Conservation (phyloP, 768 basidiomycete species). For the Crassisporium funariophilum region DNA sequence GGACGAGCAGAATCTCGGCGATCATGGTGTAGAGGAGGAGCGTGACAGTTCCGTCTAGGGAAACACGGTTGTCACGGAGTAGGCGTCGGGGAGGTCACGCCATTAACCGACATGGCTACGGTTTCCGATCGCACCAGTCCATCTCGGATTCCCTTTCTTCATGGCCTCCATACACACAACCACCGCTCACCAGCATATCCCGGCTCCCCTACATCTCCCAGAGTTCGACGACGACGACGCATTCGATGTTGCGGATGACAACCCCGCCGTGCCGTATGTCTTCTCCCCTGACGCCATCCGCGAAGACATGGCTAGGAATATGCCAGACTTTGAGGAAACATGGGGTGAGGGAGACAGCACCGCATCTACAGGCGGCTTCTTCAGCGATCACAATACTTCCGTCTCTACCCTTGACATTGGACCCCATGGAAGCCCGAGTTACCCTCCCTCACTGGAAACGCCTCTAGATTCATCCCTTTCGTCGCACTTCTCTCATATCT, state of each 20-base stretch:
- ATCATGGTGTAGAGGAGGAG: conserved; percentile 61
- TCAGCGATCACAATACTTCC: conserved; percentile 41
- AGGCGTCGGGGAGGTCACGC: conserved; percentile 2
- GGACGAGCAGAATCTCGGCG: conserved; percentile 83
- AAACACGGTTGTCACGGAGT: conserved; percentile 17
- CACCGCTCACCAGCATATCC: conserved; percentile 9
- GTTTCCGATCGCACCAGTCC: conserved; percentile 1
- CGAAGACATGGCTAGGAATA: conserved; percentile 57
- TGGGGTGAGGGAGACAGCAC: conserved; percentile 33
- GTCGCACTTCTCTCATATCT: conserved; percentile 41
- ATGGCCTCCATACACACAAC: conserved; percentile 7
- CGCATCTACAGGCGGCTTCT: conserved; percentile 35
- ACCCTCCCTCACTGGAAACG: conserved; percentile 22
- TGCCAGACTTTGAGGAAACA: conserved; percentile 35
- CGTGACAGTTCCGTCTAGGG: conserved; percentile 6
- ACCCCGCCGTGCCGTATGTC: conserved; percentile 40
- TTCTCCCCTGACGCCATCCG: conserved; percentile 67
- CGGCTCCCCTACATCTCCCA: conserved; percentile 15
- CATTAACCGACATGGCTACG: conserved; percentile 3
- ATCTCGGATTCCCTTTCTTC: conserved; percentile 6
- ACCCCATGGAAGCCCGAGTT: conserved; percentile 28
- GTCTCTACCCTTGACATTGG: conserved; percentile 64
- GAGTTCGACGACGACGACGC: conserved; percentile 55
- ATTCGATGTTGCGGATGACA: conserved; percentile 61
- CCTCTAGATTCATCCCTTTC: conserved; percentile 29